Evolutionary conservation across 164 flowering plant genomes (phyloP), one percentile per base, ranked within the genome.

Genomic region (Stephania yunnanensis): DNA sequence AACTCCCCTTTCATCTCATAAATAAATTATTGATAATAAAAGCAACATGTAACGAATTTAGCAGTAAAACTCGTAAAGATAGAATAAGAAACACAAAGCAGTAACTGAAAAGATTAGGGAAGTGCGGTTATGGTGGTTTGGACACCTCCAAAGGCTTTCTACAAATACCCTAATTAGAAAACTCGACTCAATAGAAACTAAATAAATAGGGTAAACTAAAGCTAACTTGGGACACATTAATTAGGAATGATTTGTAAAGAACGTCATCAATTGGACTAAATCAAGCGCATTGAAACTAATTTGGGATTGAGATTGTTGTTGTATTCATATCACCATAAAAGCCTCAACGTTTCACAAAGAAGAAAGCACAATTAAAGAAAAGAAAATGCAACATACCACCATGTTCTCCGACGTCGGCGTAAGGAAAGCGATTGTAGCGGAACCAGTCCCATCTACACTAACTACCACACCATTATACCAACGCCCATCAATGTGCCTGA

Each of bases 341-440:
- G 19, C 3, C 19, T 22, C 50, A 72, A 10, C 31, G n/a, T 46
- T 46, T 70, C 4, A 70, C 10, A 22, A 20, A 17, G 4, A 4
- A 55, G 9, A 48, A 29, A 13, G 48, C 36, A 36, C 71, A 74
- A 10, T 48, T 15, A 30, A 0, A 45, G 52, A 12, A 15, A 52
- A 12, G 12, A 19, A 58, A 15, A 2, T 15, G 19, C n/a, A 58
- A 81, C 91, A 7, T 82, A 95, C 97, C 97, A 90, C 52, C 99
- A 91, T 91, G 73, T 83, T 91, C 79, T 90, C 95, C 70, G 94
- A 84, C 31, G 97, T 95, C 22, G 99, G 99, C 5, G 89, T 90
- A 74, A 92, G 91, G 79, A 92, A 93, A 53, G 95, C 84, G 76
- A 95, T 78, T 82, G 83, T 92, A 64, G 95, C 98, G 68, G 79